Percentiles rank a stretch among this genome's conserved stretches.
phyloP scores from a whole-genome alignment of 257 asterid genomes.

The Ballota nigra region DNA sequence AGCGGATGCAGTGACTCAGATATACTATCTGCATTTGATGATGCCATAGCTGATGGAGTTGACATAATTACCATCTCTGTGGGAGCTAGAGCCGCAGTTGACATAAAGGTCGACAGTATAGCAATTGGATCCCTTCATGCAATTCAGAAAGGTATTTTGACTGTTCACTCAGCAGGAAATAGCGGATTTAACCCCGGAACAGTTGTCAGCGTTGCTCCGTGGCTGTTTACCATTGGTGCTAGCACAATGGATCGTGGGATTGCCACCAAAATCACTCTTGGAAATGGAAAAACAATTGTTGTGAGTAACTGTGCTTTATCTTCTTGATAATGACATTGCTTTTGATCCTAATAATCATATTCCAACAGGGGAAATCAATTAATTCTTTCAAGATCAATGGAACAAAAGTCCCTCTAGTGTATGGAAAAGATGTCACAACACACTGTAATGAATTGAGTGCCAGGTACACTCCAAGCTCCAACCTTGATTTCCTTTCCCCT shows the following conservation, averaged over 20 bases:
- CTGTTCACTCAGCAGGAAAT: constrained; percentile 45
- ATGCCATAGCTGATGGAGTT: constrained; percentile 38
- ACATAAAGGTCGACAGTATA: constrained; percentile 6
- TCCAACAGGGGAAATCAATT: constrained; percentile 31
- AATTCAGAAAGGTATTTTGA: constrained; percentile 28
- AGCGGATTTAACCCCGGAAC: background rate
- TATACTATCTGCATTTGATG: constrained; percentile 33
- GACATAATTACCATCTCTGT: constrained; percentile 37
- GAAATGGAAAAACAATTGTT: constrained; percentile 30
- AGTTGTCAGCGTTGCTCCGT: constrained; percentile 34
- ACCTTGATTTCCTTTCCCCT: background rate
- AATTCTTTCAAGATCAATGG: constrained; percentile 34
- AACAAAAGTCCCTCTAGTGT: constrained; percentile 25
- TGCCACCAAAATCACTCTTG: constrained; percentile 32
- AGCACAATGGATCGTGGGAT: constrained; percentile 40
- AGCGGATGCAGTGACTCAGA: constrained; percentile 18
- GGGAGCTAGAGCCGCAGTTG: background rate
- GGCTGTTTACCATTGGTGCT: constrained; percentile 45
- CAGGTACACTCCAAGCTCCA: constrained; percentile 7
- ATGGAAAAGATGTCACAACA: constrained; percentile 25
- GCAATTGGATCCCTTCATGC: constrained; percentile 46
- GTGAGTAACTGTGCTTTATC: constrained; percentile 17
- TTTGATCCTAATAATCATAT: background rate
- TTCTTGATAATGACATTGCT: background rate
- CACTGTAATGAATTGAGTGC: constrained; percentile 14